Base-by-base conservation (phyloP, 257 asterid genomes). In the Fraxinus quadrangulata region DNA sequence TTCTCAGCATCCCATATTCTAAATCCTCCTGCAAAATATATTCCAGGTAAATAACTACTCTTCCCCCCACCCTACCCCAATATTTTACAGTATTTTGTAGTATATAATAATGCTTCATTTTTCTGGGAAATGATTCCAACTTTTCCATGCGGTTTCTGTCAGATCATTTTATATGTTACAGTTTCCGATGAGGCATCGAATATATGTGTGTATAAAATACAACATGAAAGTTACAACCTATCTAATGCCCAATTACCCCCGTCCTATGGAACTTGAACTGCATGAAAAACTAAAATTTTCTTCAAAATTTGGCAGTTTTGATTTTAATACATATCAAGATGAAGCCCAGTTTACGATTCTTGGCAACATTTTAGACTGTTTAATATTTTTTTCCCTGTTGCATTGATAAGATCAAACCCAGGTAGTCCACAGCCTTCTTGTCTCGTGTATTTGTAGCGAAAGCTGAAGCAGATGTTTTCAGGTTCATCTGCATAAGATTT, bases 211-310 rank as follows among this genome's bases (percentile, higher is more conserved):
- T 85, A 85, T 23, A 36, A 82, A 82, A 71, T 90, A 85, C 90
- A 87, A 80, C 92, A 86, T 91, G 79, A 91, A 88, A 92, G 95
- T 92, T 88, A 89, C 92, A 85, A 89, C 83, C 88, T 84, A 72
- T 82, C 80, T 63, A 69, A 77, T 85, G 80, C 90, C 92, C 94
- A 85, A 83, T 85, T 85, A 77, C 36, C 85, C 75, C 85, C 80
- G 78, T 34, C 70, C 72, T 63, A 73, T 73, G 19, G 51, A 47
- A 6, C 49, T 6, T 9, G 26, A 30, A 2, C 37, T 19, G 61
- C 23, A 13, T 33, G 39, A 14, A 6, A 34, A 47, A 30, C 26
- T 59, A 42, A 21, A 14, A 4, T 47, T 47, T 47, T 4, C 21
- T 16, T 47, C 59, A 47, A 47, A 16, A 47, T 16, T 47, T 4